phyloP scores from a whole-genome alignment of 1,139 yeast genomes.

The Scheffersomyces cryptocercus region DNA sequence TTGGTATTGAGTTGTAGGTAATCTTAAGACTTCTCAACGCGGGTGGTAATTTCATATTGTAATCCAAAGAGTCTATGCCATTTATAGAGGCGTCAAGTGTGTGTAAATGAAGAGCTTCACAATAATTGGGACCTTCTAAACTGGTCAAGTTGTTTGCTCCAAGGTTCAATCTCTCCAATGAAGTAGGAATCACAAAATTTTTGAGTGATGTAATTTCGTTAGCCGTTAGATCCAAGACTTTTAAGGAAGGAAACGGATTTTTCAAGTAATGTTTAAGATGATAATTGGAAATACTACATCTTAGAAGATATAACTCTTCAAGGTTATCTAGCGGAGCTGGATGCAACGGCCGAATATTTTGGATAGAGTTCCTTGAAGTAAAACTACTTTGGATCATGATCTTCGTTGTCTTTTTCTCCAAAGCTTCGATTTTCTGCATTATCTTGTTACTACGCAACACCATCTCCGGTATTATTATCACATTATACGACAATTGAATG shows the following conservation, averaged over 20 bases:
- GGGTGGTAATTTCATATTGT: slow-evolving; percentile 13
- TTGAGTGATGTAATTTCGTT: slow-evolving; percentile 18
- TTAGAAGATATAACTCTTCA: slow-evolving; percentile 19
- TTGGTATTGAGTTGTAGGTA: slow-evolving; percentile 18
- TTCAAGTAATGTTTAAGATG: slow-evolving; percentile 7
- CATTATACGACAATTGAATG: slow-evolving; percentile 17
- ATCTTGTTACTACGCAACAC: slow-evolving; percentile 9
- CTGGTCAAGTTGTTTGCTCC: slow-evolving; percentile 19
- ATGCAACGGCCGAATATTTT: slow-evolving; percentile 6
- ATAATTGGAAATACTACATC: slow-evolving; percentile 16
- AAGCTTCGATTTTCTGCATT: slow-evolving; percentile 14
- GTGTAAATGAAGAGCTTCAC: slow-evolving; percentile 4
- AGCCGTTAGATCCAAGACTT: slow-evolving; percentile 19
- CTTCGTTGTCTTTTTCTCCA: slow-evolving; percentile 15
- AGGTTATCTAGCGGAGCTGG: slow-evolving; percentile 15
- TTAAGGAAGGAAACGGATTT: slow-evolving; percentile 8
- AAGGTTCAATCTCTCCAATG: slow-evolving; percentile 14
- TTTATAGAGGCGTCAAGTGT: slow-evolving; percentile 15
- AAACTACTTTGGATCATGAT: slow-evolving; percentile 16
- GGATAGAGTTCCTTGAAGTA: slow-evolving; percentile 4
- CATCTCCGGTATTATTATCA: slow-evolving; percentile 6
- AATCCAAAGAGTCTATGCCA: slow-evolving; percentile 10
- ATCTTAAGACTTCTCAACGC: slow-evolving; percentile 14
- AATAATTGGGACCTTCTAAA: slow-evolving; percentile 17
- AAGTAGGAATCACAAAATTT: slow-evolving; percentile 13